Conservation (phyloP, 805 yeast genomes). For the Pichia nakasei region DNA sequence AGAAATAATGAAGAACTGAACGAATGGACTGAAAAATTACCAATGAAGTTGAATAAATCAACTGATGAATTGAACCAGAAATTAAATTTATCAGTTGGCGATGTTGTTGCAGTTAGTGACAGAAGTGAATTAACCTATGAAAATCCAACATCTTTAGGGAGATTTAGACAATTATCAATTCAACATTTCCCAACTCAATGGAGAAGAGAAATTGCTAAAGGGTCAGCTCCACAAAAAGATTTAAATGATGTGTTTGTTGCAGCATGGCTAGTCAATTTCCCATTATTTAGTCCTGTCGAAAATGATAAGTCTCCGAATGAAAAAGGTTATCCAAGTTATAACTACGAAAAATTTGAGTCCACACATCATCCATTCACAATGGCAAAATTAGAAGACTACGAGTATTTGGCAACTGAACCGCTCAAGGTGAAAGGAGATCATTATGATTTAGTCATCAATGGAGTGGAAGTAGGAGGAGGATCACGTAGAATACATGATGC, state of each 20-base stretch:
- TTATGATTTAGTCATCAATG: conserved; percentile 88
- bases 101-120: conserved; percentile 70
- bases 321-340: conserved; percentile 52
- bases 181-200: conserved; percentile 42
- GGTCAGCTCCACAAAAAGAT: conserved; percentile 11
- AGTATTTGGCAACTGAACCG: conserved; percentile 44
- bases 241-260: conserved; percentile 42
- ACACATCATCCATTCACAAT: conserved; percentile 98
- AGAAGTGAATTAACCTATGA: conserved; percentile 66
- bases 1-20: conserved; percentile 30
- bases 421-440: conserved; percentile 76
- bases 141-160: conserved; percentile 92
- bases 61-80: conserved; percentile 19
- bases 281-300: conserved; percentile 76
- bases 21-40: conserved; percentile 34
- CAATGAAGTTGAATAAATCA: conserved; percentile 8
- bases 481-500: conserved; percentile 91
- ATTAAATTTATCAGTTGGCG: conserved; percentile 52
- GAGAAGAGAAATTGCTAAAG: conserved; percentile 31
- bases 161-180: conserved; percentile 68
- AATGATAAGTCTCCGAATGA: conserved; percentile 9
- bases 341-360: conserved; percentile 40
- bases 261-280: conserved; percentile 88
- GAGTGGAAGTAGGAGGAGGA: conserved; percentile 96
- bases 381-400: conserved; percentile 67